Conservation (phyloP, 2,329 filamentous ascomycete genomes). For the Pezicula neosporulosa region DNA sequence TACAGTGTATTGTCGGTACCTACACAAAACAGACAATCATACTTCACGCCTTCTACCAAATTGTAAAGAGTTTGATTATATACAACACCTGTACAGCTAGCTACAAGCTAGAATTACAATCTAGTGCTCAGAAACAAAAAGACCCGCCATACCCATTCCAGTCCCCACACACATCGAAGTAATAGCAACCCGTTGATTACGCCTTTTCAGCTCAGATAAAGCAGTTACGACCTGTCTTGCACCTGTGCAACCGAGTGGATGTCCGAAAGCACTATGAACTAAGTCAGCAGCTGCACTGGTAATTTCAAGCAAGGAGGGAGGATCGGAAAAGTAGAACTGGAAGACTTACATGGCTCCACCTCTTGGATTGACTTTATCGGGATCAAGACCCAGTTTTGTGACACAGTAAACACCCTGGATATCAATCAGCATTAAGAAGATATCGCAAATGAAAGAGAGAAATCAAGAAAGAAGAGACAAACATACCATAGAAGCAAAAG, state of each 20-base stretch:
- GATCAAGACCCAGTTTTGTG: constrained; percentile 76
- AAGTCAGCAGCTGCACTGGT: too few species aligned
- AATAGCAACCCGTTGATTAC: constrained; percentile 77
- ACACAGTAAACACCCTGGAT: constrained; percentile 84
- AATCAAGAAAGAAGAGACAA: background rate
- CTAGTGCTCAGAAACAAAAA: constrained; percentile 85
- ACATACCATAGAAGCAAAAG: constrained; percentile 95
- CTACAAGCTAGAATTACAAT: too few species aligned
- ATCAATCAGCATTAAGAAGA: constrained; percentile 32
- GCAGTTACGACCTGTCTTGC: constrained; percentile 89
- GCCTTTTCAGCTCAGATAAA: constrained; percentile 82
- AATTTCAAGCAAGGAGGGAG: too few species aligned
- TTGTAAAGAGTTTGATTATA: too few species aligned
- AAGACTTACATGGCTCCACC: constrained; percentile 70
- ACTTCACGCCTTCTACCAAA: too few species aligned
- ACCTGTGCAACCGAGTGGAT: constrained; percentile 91
- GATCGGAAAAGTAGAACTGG: background rate
- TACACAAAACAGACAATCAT: too few species aligned
- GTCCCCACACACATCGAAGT: constrained; percentile 96
- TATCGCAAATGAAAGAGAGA: background rate
- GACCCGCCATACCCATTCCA: constrained; percentile 91
- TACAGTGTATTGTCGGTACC: too few species aligned
- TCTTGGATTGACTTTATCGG: constrained; percentile 92
- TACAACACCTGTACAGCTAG: too few species aligned
- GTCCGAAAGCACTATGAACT: constrained; percentile 66